Evolutionary conservation across 805 yeast species (phyloP).

Genomic region (Hanseniaspora mollemarum): DNA sequence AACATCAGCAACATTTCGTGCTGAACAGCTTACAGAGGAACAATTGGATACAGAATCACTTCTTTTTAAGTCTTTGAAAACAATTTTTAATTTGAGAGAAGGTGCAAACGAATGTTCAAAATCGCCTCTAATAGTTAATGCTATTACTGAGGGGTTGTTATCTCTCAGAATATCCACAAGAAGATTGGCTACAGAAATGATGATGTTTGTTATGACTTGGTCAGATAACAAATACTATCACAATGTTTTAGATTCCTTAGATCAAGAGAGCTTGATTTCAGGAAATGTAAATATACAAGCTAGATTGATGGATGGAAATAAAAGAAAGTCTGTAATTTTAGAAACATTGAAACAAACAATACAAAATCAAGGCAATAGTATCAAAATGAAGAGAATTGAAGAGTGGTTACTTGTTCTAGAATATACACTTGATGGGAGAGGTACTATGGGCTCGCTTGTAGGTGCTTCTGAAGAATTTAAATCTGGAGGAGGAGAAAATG

Average conservation of each 20-base stretch:
- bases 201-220: conserved; percentile 45
- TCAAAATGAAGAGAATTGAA: conserved; percentile 43
- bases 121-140: conserved; percentile 39
- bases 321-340: conserved; percentile 14
- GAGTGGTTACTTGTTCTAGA: conserved; percentile 61
- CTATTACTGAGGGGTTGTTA: conserved; percentile 59
- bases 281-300: conserved; percentile 21
- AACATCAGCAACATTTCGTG: conserved; percentile 23
- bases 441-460: conserved; percentile 79
- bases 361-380: conserved; percentile 19
- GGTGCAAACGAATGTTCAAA: conserved; percentile 48
- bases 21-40: conserved; percentile 30
- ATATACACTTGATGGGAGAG: conserved; percentile 68
- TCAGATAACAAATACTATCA: conserved; percentile 40
- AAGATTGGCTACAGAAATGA: conserved; percentile 66
- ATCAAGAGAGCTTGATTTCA: conserved; percentile 29
- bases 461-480: conserved; percentile 82
- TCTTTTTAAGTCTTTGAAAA: conserved; percentile 65
- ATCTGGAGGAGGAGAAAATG: conserved; percentile 34
- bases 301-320: conserved; percentile 18
- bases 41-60: conserved; percentile 60
- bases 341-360: conserved; percentile 9
- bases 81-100: conserved; percentile 51
- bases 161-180: conserved; percentile 69
- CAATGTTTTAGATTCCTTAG: conserved; percentile 26